Percentiles rank a stretch among this genome's conserved stretches.
Conservation (phyloP, 2,329 filamentous ascomycete genomes). For the Oidium heveae region DNA sequence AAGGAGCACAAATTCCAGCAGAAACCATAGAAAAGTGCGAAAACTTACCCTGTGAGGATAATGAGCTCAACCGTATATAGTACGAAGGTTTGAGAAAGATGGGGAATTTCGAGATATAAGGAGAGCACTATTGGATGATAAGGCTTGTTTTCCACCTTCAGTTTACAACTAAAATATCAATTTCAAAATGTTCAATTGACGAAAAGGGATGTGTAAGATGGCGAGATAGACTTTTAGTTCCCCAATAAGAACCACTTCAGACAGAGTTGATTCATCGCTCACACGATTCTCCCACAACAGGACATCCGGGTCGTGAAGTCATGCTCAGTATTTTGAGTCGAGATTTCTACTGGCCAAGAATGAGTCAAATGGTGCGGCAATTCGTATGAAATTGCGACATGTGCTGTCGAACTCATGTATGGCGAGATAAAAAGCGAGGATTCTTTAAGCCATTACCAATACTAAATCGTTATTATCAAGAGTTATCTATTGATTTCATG, state of each 20-base stretch:
- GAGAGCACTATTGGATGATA: neutral
- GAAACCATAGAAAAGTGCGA: neutral
- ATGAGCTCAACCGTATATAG: neutral
- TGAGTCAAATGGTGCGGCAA: neutral
- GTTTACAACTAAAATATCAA: neutral
- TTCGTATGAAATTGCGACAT: neutral
- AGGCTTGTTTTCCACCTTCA: neutral
- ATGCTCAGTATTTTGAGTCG: neutral
- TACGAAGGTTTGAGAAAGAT: neutral
- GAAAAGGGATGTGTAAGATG: neutral
- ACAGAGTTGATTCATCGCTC: neutral
- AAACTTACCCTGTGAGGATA: neutral
- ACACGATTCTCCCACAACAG: neutral
- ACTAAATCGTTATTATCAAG: neutral
- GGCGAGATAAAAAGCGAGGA: neutral
- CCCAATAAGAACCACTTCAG: neutral
- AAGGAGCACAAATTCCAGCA: too few relatives aligned
- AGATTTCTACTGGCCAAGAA: neutral
- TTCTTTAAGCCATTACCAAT: conserved; percentile 1
- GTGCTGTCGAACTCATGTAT: neutral
- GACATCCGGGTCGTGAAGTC: neutral
- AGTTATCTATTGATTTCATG: conserved; percentile 2
- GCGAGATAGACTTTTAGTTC: neutral
- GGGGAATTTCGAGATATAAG: neutral
- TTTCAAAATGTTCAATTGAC: neutral